Evolutionary conservation across 2,329 filamentous ascomycete genomes (phyloP).

Genomic region (Emmonsiellopsis sp.): DNA sequence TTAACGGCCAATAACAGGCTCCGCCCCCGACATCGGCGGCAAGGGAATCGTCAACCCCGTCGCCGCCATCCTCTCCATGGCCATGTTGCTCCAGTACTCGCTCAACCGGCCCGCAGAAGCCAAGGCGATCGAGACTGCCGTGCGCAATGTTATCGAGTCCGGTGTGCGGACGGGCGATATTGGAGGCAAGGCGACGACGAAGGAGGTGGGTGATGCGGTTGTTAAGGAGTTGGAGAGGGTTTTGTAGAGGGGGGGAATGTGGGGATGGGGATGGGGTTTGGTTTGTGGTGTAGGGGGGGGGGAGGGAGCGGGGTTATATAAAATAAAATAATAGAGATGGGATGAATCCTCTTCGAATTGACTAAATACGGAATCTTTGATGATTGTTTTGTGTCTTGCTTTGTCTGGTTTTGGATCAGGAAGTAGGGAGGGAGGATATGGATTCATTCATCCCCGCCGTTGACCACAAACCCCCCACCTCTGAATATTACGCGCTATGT

Average conservation of each 20-base stretch:
- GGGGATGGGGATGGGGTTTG: not conserved
- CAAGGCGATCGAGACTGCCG: conserved; percentile 69
- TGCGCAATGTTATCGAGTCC: conserved; percentile 67
- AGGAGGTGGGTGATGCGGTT: conserved; percentile 75
- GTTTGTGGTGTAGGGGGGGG: not conserved
- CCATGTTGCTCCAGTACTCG: conserved; percentile 95
- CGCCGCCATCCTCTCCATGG: conserved; percentile 81
- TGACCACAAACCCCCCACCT: too few relatives aligned
- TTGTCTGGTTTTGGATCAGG: too few relatives aligned
- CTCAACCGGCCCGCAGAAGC: conserved; percentile 71
- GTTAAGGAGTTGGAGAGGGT: conserved; percentile 63
- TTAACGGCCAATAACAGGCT: conserved; percentile 45
- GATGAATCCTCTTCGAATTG: not conserved
- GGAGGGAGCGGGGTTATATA: not conserved
- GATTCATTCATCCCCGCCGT: too few relatives aligned
- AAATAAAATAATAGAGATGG: not conserved
- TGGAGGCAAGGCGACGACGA: conserved; percentile 64
- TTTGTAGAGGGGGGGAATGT: conserved; percentile 29
- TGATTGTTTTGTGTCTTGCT: too few relatives aligned
- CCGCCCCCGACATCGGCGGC: conserved; percentile 87
- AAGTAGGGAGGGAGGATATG: too few relatives aligned
- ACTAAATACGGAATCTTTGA: conserved; percentile 5
- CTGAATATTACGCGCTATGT: too few relatives aligned
- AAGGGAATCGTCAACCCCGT: conserved; percentile 88
- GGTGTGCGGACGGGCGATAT: conserved; percentile 77